Percentiles rank a stretch among this genome's conserved stretches.
Evolutionary conservation across 2,329 filamentous ascomycete species (phyloP).

Genomic region (Sporothrix sp.): DNA sequence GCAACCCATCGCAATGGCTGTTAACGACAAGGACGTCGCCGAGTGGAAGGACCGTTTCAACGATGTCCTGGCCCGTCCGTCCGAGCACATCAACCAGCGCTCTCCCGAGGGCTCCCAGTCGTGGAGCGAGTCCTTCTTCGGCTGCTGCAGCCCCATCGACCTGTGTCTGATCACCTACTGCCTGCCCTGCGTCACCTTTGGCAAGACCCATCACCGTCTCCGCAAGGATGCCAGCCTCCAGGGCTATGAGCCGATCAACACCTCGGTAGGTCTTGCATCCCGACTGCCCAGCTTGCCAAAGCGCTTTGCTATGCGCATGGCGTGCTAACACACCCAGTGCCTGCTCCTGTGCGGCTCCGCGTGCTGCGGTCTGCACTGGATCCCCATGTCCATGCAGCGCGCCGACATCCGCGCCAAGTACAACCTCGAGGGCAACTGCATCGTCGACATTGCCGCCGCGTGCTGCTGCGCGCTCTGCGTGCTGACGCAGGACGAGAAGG

Average conservation of each 20-base stretch:
- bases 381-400: conserved; percentile 37
- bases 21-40: conserved; percentile 34
- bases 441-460: conserved; percentile 32
- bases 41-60: conserved; percentile 37
- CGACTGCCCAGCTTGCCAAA: too few relatives aligned
- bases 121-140: conserved; percentile 34
- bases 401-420: conserved; percentile 36
- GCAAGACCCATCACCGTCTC: conserved; percentile 38
- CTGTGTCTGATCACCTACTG: conserved; percentile 37
- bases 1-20: conserved; percentile 19
- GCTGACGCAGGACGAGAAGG: conserved; percentile 39
- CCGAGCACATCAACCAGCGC: conserved; percentile 33
- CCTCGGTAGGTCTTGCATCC: conserved; percentile 26
- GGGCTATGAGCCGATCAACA: conserved; percentile 38
- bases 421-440: conserved; percentile 35
- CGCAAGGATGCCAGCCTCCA: conserved; percentile 31
- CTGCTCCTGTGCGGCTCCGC: conserved; percentile 33
- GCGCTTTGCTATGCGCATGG: too few relatives aligned
- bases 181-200: conserved; percentile 38
- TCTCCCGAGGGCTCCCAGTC: conserved; percentile 29
- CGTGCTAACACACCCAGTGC: conserved; percentile 25
- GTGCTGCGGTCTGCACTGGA: conserved; percentile 33
- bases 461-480: conserved; percentile 38
- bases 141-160: conserved; percentile 35
- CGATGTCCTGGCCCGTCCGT: conserved; percentile 32